Percentiles rank a stretch among this genome's conserved stretches.
These are phyloP conservation scores for Cercophora sp. DNA, from an alignment of 495 filamentous ascomycete species.

Conservation along the genomic window DNA sequence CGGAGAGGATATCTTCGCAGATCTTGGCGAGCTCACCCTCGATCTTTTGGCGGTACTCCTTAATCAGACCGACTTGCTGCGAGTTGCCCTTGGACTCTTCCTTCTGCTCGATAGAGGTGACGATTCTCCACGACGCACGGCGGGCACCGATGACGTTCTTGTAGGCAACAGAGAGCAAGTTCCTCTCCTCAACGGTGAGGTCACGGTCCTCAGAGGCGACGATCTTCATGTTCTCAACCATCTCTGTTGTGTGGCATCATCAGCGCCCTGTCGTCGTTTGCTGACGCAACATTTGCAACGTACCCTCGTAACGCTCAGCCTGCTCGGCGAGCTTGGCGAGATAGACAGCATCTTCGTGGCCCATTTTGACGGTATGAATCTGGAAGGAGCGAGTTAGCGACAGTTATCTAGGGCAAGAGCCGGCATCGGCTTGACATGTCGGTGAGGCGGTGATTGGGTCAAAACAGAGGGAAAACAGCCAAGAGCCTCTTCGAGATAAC, in stretches of 20 bases:
- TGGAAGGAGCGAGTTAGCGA: conserved; percentile 28
- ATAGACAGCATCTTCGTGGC: conserved; percentile 99
- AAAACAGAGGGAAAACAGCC: neutral
- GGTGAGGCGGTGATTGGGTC: conserved; percentile 12
- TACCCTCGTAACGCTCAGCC: conserved; percentile 99
- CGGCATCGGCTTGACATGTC: conserved; percentile 15
- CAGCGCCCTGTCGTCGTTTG: too few species aligned
- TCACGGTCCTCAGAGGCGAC: conserved; percentile 96
- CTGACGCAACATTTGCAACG: too few species aligned
- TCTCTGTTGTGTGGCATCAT: conserved; percentile 60
- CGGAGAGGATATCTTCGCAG: conserved; percentile 97
- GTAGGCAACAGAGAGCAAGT: conserved; percentile 98
- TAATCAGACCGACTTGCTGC: conserved; percentile 87
- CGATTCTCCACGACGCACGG: conserved; percentile 99
- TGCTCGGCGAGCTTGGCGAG: conserved; percentile 99
- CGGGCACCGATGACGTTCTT: conserved; percentile 99
- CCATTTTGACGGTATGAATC: conserved; percentile 66
- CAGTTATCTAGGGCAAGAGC: conserved; percentile 8
- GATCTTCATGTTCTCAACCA: conserved; percentile 99
- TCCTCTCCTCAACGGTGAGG: conserved; percentile 97
- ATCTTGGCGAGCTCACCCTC: conserved; percentile 98
- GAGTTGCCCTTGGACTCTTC: conserved; percentile 99
- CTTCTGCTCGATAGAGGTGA: conserved; percentile 99
- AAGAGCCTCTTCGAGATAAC: too few species aligned
- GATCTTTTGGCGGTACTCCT: conserved; percentile 99